A percentile compares a stretch with the other conserved stretches of the same genome.
phyloP scores from a whole-genome alignment of 257 asterid species.

The Lavandula angustifolia region DNA sequence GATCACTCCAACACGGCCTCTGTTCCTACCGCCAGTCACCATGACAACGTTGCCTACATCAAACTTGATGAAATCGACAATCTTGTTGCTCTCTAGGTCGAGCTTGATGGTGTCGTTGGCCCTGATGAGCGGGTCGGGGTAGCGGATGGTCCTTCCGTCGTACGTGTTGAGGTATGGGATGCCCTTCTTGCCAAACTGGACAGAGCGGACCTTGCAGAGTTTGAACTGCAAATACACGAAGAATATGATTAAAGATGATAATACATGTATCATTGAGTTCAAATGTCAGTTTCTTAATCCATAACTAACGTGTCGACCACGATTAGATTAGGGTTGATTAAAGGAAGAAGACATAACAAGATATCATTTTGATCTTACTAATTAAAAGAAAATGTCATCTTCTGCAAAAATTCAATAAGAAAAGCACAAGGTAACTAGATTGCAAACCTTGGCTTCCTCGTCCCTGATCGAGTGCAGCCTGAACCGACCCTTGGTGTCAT shows the following conservation, averaged over 20 bases:
- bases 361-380: too few relatives aligned
- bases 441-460: constrained; percentile 70
- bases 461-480: constrained; percentile 72
- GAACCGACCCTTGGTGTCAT: constrained; percentile 81
- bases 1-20: constrained; percentile 72
- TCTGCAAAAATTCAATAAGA: too few relatives aligned
- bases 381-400: neutral
- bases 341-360: too few relatives aligned
- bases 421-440: neutral
- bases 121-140: constrained; percentile 72
- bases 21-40: constrained; percentile 85
- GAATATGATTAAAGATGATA: too few relatives aligned
- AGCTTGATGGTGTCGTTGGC: constrained; percentile 75
- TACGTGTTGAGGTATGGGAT: constrained; percentile 70
- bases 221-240: constrained; percentile 45
- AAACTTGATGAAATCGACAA: constrained; percentile 65
- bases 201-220: constrained; percentile 61
- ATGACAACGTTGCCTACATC: constrained; percentile 75
- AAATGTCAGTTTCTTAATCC: too few relatives aligned
- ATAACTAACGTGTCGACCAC: too few relatives aligned
- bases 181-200: constrained; percentile 71
- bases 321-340: too few relatives aligned
- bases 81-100: constrained; percentile 56
- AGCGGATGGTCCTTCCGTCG: constrained; percentile 74
- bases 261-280: too few relatives aligned